Evolutionary conservation across 208 protist genomes (phyloP), one percentile per base, ranked within the genome.

Genomic region (Novymonas esmeraldas): DNA sequence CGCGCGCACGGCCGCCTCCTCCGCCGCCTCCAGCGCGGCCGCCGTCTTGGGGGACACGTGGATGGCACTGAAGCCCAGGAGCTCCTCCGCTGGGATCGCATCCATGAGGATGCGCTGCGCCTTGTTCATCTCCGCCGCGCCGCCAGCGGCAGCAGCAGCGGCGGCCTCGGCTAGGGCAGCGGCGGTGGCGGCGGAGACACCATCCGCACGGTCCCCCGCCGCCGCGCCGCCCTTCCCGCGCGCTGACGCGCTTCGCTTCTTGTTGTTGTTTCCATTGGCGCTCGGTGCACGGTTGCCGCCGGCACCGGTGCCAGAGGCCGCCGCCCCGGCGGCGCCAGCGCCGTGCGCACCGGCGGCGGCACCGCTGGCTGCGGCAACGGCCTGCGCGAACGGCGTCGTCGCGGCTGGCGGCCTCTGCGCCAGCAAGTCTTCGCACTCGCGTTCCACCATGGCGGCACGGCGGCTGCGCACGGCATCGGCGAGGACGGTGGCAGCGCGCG

Each of bases 401-500:
- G 60, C 24, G 24, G 38, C 41, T 10, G 49, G 13, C 6, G 59
- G 20, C 31, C 36, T 33, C 56, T 70, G 64, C 39, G 29, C n/a
- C 4, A 71, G n/a, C 11, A 59, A 6, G 49, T 66, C 46, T 13
- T 78, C 64, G 26, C 49, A 70, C 24, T 62, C 64, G 42, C 18
- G 58, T 29, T 71, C 51, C 36, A 67, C 31, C 26, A 63, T 54
- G 10, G 34, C 18, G 13, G 33, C 48, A 52, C 63, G 69, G 13
- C 69, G 69, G 6, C 28, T 16, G 20, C 49, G 51, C 2, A 74
- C 52, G 10, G 44, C 48, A 44, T 74, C 69, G 18, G 77, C 83
- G 7, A 82, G 66, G 22, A 51, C 74, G 16, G 75, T 63, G 1
- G 87, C 84, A 10, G 83, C 81, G 16, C 80, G 78, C 6, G 20